Evolutionary conservation across 2,329 filamentous ascomycete species (phyloP).

Genomic region (Lecanosticta acicola): DNA sequence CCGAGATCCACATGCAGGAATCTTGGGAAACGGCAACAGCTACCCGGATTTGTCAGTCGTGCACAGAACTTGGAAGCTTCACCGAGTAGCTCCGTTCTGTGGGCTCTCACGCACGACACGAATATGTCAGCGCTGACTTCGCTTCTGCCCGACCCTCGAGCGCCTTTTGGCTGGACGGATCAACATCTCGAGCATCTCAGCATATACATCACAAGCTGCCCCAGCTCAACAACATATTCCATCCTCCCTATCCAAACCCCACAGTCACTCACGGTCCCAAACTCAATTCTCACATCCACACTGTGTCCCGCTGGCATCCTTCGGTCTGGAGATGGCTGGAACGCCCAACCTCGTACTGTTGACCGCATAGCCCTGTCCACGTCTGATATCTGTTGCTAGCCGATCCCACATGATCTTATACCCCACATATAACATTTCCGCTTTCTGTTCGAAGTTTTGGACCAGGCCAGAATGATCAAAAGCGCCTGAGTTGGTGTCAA

Average conservation of each 20-base stretch:
- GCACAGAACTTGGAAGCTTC: too few species aligned
- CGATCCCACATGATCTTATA: slow-evolving; percentile 59
- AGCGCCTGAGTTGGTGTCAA: slow-evolving; percentile 60
- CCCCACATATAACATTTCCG: slow-evolving; percentile 68
- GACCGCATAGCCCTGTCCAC: slow-evolving; percentile 63
- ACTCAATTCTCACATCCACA: slow-evolving; percentile 29
- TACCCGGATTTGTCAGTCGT: too few species aligned
- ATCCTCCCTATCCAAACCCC: slow-evolving; percentile 56
- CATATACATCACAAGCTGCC: slow-evolving; percentile 58
- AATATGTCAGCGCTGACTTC: too few species aligned
- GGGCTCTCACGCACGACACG: too few species aligned
- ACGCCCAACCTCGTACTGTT: slow-evolving; percentile 64
- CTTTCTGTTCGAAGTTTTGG: slow-evolving; percentile 60
- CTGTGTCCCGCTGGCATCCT: slow-evolving; percentile 37
- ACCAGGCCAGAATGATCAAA: slow-evolving; percentile 63
- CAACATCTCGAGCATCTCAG: slow-evolving; percentile 53
- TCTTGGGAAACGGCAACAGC: too few species aligned
- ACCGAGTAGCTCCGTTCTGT: too few species aligned
- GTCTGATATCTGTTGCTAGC: slow-evolving; percentile 57
- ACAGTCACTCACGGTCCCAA: slow-evolving; percentile 46
- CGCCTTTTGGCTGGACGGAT: slow-evolving; percentile 39
- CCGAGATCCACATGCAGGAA: neutral
- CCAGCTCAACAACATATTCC: slow-evolving; percentile 69
- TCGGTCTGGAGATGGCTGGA: slow-evolving; percentile 52
- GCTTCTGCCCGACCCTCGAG: too few species aligned